phyloP scores from a whole-genome alignment of 2,329 filamentous ascomycete genomes.

The Tolypocladium ovalisporum region DNA sequence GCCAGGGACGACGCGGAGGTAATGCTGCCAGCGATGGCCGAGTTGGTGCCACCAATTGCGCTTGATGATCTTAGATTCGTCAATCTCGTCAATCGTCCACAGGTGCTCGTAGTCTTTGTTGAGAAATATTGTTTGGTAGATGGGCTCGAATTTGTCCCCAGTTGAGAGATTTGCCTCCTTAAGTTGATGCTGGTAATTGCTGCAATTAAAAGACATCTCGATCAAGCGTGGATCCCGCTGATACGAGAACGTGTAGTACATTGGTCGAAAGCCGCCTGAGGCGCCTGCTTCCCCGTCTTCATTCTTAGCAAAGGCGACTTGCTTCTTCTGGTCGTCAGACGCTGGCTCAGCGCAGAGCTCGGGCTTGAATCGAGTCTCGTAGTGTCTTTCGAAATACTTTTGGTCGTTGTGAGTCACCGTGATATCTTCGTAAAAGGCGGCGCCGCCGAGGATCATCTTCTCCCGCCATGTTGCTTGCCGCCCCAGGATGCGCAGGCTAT shows the following conservation, averaged over 20 bases:
- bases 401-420: slow-evolving; percentile 58
- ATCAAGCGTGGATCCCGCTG: slow-evolving; percentile 43
- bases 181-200: slow-evolving; percentile 66
- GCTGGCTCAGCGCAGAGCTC: slow-evolving; percentile 38
- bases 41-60: slow-evolving; percentile 60
- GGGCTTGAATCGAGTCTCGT: slow-evolving; percentile 48
- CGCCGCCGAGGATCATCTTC: slow-evolving; percentile 56
- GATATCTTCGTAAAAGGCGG: slow-evolving; percentile 59
- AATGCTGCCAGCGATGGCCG: slow-evolving; percentile 53
- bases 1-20: slow-evolving; percentile 54
- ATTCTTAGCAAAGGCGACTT: slow-evolving; percentile 29
- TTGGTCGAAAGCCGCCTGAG: slow-evolving; percentile 44
- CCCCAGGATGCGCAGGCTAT: slow-evolving; percentile 49
- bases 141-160: slow-evolving; percentile 35
- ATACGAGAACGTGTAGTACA: slow-evolving; percentile 57
- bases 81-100: slow-evolving; percentile 50
- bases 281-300: slow-evolving; percentile 27
- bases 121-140: slow-evolving; percentile 61
- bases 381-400: slow-evolving; percentile 56
- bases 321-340: slow-evolving; percentile 24
- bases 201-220: slow-evolving; percentile 66
- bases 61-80: slow-evolving; percentile 47
- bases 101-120: slow-evolving; percentile 44
- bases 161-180: slow-evolving; percentile 23
- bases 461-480: slow-evolving; percentile 49